Conservation (phyloP, 108 stramenopile genomes). For the Aurantiochytrium sp. region DNA sequence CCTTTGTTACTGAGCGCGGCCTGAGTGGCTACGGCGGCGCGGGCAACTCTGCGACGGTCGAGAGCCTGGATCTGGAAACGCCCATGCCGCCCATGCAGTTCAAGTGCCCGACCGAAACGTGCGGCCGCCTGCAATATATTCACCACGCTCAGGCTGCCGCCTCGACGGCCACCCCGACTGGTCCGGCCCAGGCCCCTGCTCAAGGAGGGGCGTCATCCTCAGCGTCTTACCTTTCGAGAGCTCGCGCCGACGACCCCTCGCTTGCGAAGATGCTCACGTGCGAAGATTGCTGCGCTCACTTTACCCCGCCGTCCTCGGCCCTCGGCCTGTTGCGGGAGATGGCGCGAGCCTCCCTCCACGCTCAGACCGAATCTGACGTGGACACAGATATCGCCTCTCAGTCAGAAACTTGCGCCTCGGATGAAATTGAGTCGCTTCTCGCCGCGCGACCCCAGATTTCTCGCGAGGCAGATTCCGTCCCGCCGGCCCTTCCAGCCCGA, state of each 20-base stretch:
- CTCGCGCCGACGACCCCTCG: background rate
- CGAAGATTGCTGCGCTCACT: background rate
- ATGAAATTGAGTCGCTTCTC: no score
- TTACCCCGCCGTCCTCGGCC: background rate
- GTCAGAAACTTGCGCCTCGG: no score
- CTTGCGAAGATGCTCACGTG: background rate
- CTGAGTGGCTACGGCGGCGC: background rate
- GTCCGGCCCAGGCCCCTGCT: no score
- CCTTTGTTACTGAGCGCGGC: background rate
- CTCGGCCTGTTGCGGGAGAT: background rate
- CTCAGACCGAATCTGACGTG: no score
- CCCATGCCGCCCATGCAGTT: background rate
- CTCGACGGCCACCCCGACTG: no score
- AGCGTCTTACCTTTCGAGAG: background rate
- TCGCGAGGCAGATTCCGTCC: no score
- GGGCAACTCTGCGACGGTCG: background rate
- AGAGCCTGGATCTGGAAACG: background rate
- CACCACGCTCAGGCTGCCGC: background rate
- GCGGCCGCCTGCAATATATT: background rate
- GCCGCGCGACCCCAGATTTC: no score
- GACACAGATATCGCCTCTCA: no score
- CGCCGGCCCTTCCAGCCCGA: no score
- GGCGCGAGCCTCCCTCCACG: background rate
- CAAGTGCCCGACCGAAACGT: background rate
- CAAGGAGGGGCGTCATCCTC: background rate